A percentile compares a stretch with the other conserved stretches of the same genome.
Evolutionary conservation across 768 basidiomycete genomes (phyloP).

Genomic region (Lentinula aciculospora): DNA sequence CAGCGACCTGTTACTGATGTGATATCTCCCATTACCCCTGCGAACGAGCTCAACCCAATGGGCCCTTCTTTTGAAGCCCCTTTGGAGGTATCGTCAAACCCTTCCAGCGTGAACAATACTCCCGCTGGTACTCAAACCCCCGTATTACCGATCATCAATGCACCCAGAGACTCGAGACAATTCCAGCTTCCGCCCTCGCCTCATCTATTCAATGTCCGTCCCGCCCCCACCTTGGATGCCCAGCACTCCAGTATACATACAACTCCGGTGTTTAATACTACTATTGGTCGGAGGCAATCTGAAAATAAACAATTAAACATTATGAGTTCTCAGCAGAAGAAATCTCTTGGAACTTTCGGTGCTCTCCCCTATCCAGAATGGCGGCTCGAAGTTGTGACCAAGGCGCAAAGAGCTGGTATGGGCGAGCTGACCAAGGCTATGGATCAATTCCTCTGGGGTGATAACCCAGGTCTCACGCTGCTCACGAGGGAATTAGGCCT

Average conservation of each 20-base stretch:
- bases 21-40: neutral
- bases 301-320: neutral
- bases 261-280: neutral
- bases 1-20: neutral
- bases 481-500: constrained; percentile 4
- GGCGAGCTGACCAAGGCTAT: constrained; percentile 52
- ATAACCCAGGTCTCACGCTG: constrained; percentile 7
- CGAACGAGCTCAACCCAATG: neutral
- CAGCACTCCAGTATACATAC: neutral
- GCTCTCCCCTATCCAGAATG: constrained; percentile 64
- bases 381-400: constrained; percentile 43
- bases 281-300: neutral
- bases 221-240: neutral
- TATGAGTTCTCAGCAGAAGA: neutral
- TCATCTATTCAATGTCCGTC: too few species aligned
- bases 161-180: neutral
- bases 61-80: neutral
- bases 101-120: neutral
- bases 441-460: constrained; percentile 37
- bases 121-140: neutral
- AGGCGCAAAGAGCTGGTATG: constrained; percentile 52
- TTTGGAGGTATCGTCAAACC: neutral
- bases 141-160: neutral
- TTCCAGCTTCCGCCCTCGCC: constrained; percentile 1
- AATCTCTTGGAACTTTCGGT: constrained; percentile 18